Conservation (phyloP, 129 eudicot species). For the Calendula officinalis region DNA sequence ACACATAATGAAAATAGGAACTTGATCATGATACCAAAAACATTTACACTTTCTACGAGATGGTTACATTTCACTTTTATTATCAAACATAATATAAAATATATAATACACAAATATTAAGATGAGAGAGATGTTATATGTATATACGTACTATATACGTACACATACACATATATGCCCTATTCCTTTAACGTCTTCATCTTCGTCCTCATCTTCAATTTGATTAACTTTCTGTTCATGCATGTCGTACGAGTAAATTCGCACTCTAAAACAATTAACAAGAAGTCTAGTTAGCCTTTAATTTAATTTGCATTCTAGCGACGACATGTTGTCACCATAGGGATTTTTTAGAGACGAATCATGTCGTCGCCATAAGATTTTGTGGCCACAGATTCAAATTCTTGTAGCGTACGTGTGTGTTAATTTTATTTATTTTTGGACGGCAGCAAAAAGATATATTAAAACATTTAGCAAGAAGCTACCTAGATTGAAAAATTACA, state of each 20-base stretch:
- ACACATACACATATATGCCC: neutral
- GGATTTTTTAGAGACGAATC: too few species aligned
- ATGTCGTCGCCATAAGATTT: too few species aligned
- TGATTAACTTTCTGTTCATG: neutral
- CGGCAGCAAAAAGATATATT: too few species aligned
- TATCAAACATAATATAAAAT: neutral
- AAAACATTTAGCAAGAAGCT: too few species aligned
- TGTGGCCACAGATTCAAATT: too few species aligned
- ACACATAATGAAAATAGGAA: neutral
- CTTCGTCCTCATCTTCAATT: constrained; percentile 11
- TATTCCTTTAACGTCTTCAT: neutral
- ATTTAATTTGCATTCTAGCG: too few species aligned
- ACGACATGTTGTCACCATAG: too few species aligned
- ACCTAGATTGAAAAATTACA: too few species aligned
- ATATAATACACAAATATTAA: neutral
- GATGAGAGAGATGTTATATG: neutral
- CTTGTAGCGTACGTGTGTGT: too few species aligned
- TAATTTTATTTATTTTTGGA: too few species aligned
- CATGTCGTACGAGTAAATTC: constrained; percentile 1
- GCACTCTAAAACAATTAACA: constrained; percentile 3
- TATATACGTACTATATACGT: neutral
- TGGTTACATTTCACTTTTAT: neutral
- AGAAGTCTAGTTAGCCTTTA: neutral
- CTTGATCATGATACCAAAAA: neutral
- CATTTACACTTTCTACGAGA: neutral